Evolutionary conservation across 352 stramenopile species (phyloP).

Genomic region (Pythium scleroteichum): DNA sequence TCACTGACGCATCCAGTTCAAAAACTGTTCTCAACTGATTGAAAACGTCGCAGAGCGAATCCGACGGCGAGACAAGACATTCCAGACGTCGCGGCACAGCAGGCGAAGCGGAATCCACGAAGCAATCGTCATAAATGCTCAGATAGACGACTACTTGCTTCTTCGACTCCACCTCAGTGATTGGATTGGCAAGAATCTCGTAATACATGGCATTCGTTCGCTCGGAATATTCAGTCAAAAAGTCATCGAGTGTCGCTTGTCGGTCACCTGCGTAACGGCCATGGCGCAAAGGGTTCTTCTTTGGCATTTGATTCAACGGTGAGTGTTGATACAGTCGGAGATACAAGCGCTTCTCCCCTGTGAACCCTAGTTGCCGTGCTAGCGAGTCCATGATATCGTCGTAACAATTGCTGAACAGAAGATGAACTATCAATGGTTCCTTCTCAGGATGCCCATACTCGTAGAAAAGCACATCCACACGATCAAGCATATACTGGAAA

Average conservation of each 20-base stretch:
- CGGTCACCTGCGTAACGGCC: slow-evolving; percentile 55
- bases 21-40: slow-evolving; percentile 48
- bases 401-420: slow-evolving; percentile 76
- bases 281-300: slow-evolving; percentile 71
- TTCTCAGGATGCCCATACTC: slow-evolving; percentile 50
- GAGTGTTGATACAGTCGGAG: slow-evolving; percentile 86
- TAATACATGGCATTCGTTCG: slow-evolving; percentile 72
- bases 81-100: slow-evolving; percentile 46
- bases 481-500: slow-evolving; percentile 83
- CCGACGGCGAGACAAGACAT: slow-evolving; percentile 57
- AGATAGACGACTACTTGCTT: slow-evolving; percentile 76
- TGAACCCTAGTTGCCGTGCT: slow-evolving; percentile 42
- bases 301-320: slow-evolving; percentile 55
- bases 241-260: slow-evolving; percentile 66
- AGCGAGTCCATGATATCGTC: slow-evolving; percentile 73
- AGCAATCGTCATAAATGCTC: slow-evolving; percentile 77
- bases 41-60: slow-evolving; percentile 56
- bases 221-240: slow-evolving; percentile 75
- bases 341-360: slow-evolving; percentile 45
- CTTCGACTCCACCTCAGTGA: slow-evolving; percentile 87
- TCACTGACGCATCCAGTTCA: slow-evolving; percentile 34
- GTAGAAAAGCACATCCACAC: slow-evolving; percentile 73
- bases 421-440: slow-evolving; percentile 43
- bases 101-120: slow-evolving; percentile 45
- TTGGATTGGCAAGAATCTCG: slow-evolving; percentile 67